Evolutionary conservation across 1,139 yeast species (phyloP), one percentile per base, ranked within the genome.

Genomic region (Meyerozyma elateridarum): DNA sequence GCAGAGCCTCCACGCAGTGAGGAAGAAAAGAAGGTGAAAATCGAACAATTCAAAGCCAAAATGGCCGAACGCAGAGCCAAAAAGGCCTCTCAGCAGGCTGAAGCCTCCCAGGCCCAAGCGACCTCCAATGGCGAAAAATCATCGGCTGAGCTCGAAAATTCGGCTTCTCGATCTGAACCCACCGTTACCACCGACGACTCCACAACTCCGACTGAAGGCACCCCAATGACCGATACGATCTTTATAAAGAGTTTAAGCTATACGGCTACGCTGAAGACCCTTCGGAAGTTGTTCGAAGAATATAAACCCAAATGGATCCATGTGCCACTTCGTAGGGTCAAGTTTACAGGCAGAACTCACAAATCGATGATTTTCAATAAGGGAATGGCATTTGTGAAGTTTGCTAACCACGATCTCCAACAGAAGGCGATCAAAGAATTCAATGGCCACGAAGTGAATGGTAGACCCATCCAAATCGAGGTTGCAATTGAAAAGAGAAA

Each of bases 371-470:
- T 70, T 43, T 71, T 61, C 53, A 76, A 76, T 53, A 75, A 73
- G 54, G 84, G 85, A 30, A 74, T 73, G 55, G 84, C 82, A 3
- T 78, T 78, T 55, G 73, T 76, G 37, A 74, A 68, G 46, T 73
- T 78, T 45, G 50, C 63, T 24, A 52, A 53, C 44, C 71, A 70
- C 41, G 74, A 68, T 40, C 50, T 53, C 28, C 81, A 75, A 51
- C 54, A 61, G 48, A 46, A 56, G 44, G 79, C 76, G 11, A 64
- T 76, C 39, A 63, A 60, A 19, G 64, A 72, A 42, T 74, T 70
- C 51, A 67, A 73, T 40, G 82, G 80, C 29, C 59, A 56, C 36
- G 66, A 61, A 33, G 55, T 75, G 42, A 65, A 65, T 38, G 84
- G 78, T 33, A 70, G 81, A 54, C 61, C 61, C 34, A 59, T 79